Evolutionary conservation across 345 rosid genomes (phyloP).

Genomic region (Kandelia obovata): DNA sequence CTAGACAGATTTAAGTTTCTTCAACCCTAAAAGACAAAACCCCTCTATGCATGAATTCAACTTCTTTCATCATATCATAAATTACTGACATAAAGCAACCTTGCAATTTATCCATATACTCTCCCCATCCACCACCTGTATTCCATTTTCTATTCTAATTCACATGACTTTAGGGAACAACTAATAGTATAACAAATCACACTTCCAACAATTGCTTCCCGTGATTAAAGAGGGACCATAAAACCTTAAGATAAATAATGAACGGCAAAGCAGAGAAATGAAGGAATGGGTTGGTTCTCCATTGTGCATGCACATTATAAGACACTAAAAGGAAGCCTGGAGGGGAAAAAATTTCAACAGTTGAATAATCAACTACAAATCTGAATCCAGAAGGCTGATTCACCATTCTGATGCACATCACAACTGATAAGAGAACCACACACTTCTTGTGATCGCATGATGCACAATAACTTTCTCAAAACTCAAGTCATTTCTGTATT

Average conservation of each 20-base stretch:
- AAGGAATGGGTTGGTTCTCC: too few species aligned
- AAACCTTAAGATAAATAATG: too few species aligned
- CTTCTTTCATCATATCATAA: not conserved
- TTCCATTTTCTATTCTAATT: too few species aligned
- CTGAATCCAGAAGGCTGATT: not conserved
- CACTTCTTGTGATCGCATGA: not conserved
- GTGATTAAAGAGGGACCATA: too few species aligned
- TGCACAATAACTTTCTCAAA: not conserved
- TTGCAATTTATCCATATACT: too few species aligned
- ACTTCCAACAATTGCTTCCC: too few species aligned
- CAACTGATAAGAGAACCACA: not conserved
- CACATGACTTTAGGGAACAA: too few species aligned
- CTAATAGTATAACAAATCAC: too few species aligned
- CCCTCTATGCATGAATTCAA: not conserved
- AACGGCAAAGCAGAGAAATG: too few species aligned
- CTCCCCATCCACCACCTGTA: too few species aligned
- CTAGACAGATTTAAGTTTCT: too few species aligned
- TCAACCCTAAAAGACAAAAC: not conserved
- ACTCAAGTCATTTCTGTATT: not conserved
- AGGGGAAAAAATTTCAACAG: not conserved
- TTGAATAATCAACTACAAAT: not conserved
- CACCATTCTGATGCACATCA: not conserved
- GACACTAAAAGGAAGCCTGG: not conserved
- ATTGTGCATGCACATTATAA: not conserved
- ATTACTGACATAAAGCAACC: too few species aligned